Conservation (phyloP, 768 basidiomycete species). For the Melanogaster broomeanus region DNA sequence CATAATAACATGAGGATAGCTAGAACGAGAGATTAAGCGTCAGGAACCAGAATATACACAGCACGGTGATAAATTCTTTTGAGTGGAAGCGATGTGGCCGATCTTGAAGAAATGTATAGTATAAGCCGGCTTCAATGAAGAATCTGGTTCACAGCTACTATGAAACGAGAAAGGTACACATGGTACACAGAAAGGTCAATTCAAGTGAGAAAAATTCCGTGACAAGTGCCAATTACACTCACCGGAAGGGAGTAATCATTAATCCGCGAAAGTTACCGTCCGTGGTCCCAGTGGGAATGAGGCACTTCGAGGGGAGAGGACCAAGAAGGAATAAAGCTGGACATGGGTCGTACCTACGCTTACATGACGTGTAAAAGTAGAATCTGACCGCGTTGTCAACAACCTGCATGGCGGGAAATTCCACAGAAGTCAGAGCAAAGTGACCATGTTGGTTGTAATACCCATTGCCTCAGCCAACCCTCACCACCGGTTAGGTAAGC, state of each 20-base stretch:
- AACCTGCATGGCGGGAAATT: constrained; percentile 5
- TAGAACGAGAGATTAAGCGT: constrained; percentile 10
- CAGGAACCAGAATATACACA: constrained; percentile 12
- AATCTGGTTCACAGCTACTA: constrained; percentile 1
- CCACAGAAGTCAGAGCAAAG: neutral
- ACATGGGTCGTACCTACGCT: constrained; percentile 10
- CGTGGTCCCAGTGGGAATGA: constrained; percentile 1
- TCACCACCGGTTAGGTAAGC: too few species aligned
- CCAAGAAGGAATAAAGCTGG: neutral
- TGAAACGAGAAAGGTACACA: constrained; percentile 5
- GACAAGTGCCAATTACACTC: neutral
- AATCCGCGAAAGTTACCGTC: neutral
- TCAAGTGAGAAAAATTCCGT: constrained; percentile 1
- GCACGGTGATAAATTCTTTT: constrained; percentile 7
- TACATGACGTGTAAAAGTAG: constrained; percentile 1
- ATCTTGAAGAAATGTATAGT: constrained; percentile 9
- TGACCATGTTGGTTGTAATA: too few species aligned
- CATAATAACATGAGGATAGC: constrained; percentile 7
- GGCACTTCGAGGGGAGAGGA: neutral
- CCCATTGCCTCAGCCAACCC: too few species aligned
- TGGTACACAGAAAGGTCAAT: neutral
- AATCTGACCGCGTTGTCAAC: constrained; percentile 3
- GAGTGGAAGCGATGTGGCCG: constrained; percentile 13
- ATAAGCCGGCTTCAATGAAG: neutral
- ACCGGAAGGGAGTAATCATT: constrained; percentile 4